A percentile compares a stretch with the other conserved stretches of the same genome.
These are phyloP conservation scores for Lactarius quietus DNA, from an alignment of 768 basidiomycete genomes.

Conservation along the genomic window DNA sequence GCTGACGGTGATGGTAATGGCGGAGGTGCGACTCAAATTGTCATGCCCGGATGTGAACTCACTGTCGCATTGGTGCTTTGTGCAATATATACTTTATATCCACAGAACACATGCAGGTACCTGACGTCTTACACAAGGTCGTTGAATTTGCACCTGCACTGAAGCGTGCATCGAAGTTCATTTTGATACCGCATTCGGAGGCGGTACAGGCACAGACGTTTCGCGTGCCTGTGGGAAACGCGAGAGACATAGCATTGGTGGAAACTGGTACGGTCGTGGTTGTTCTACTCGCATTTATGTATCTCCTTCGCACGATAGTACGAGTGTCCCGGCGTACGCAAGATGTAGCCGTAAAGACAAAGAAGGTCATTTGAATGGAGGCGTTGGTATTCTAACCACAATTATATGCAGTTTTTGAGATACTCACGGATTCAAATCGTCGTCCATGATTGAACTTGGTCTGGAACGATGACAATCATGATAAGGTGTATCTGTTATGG, in stretches of 20 bases:
- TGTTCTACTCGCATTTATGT: conserved; percentile 3
- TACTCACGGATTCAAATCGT: neutral
- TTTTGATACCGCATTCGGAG: conserved; percentile 6
- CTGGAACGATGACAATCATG: neutral
- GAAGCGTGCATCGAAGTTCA: neutral
- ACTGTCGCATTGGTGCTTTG: too few relatives aligned
- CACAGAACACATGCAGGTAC: neutral
- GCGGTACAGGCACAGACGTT: conserved; percentile 7
- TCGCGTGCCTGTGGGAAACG: conserved; percentile 15
- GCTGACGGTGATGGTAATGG: too few relatives aligned
- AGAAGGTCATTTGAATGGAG: neutral
- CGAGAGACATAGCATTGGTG: conserved; percentile 9
- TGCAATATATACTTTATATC: neutral
- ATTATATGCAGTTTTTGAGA: neutral
- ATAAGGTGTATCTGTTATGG: neutral
- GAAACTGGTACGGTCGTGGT: conserved; percentile 10
- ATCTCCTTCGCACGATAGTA: conserved; percentile 4
- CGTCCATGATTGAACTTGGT: neutral
- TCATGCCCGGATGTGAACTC: neutral
- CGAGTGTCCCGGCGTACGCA: neutral
- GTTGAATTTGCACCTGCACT: conserved; percentile 5
- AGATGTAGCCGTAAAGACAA: neutral
- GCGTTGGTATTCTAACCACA: neutral
- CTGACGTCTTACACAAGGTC: neutral
- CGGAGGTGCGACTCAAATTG: neutral